Evolutionary conservation across 306 rosid species (phyloP).

Genomic region (Pyrus bretschneideri): DNA sequence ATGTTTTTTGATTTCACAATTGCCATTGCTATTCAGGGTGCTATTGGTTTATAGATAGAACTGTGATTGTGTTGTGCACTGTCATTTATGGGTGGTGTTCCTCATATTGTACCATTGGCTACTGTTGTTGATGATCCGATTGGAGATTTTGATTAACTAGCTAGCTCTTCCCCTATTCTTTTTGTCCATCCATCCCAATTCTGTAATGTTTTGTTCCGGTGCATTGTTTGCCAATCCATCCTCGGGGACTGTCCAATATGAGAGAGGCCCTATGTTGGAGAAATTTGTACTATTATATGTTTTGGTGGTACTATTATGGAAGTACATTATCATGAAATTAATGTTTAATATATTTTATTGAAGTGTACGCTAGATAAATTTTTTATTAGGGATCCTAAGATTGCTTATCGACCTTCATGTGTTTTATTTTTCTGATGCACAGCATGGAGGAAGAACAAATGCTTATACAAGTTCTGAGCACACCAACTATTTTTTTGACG

Average conservation of each 20-base stretch:
- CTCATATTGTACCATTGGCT: neutral
- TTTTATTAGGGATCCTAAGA: neutral
- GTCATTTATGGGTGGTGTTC: neutral
- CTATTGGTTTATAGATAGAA: neutral
- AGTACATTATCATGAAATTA: neutral
- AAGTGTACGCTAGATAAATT: neutral
- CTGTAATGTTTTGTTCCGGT: neutral
- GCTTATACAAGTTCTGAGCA: constrained; percentile 67
- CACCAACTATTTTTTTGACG: constrained; percentile 78
- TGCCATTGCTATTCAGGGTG: neutral
- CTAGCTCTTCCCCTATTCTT: neutral
- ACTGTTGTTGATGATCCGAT: neutral
- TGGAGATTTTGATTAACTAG: neutral
- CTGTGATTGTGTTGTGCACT: neutral
- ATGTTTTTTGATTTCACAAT: neutral
- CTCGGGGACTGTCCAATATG: neutral
- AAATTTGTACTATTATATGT: neutral
- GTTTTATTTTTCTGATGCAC: constrained; percentile 16
- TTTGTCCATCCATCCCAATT: neutral
- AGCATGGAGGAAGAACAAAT: constrained; percentile 90
- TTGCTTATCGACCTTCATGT: constrained; percentile 7
- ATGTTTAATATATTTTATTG: neutral
- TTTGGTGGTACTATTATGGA: neutral
- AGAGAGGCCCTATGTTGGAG: neutral
- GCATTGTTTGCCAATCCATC: neutral